Percentiles rank a stretch among this genome's conserved stretches.
Conservation (phyloP, 1,139 yeast genomes). For the Suhomyces ambrosiae region DNA sequence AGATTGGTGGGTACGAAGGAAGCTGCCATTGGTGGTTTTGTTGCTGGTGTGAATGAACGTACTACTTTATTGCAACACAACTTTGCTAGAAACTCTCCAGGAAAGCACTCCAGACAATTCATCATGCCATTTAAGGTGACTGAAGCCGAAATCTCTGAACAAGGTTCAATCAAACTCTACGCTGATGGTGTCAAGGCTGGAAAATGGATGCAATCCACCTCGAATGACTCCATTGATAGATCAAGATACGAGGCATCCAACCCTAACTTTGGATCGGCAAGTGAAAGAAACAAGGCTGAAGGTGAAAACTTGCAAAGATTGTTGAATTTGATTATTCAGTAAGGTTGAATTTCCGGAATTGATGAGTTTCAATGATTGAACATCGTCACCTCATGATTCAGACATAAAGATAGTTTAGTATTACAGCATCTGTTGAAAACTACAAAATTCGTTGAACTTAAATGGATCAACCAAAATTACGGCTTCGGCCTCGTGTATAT, state of each 20-base stretch:
- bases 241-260: slow-evolving; percentile 33
- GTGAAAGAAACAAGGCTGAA: slow-evolving; percentile 40
- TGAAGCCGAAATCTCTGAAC: slow-evolving; percentile 41
- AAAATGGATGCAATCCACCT: slow-evolving; percentile 38
- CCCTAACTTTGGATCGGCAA: slow-evolving; percentile 35
- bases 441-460: no score
- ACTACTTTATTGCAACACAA: slow-evolving; percentile 43
- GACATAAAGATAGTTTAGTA: no score
- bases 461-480: background rate
- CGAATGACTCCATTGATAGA: slow-evolving; percentile 22
- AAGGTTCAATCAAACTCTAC: slow-evolving; percentile 41
- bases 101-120: slow-evolving; percentile 48
- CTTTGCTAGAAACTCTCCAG: slow-evolving; percentile 44
- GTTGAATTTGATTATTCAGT: slow-evolving; percentile 32
- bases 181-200: slow-evolving; percentile 48
- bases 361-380: no score
- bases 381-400: background rate
- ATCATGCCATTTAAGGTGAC: slow-evolving; percentile 46
- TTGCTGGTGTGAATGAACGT: slow-evolving; percentile 46
- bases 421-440: no score
- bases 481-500: slow-evolving; percentile 5
- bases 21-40: slow-evolving; percentile 79
- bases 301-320: slow-evolving; percentile 36
- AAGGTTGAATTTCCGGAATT: slow-evolving; percentile 3
- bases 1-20: slow-evolving; percentile 58